These are phyloP conservation scores for Atkinsonella hypoxylon DNA, from an alignment of 2,329 filamentous ascomycete genomes.

Conservation along the genomic window DNA sequence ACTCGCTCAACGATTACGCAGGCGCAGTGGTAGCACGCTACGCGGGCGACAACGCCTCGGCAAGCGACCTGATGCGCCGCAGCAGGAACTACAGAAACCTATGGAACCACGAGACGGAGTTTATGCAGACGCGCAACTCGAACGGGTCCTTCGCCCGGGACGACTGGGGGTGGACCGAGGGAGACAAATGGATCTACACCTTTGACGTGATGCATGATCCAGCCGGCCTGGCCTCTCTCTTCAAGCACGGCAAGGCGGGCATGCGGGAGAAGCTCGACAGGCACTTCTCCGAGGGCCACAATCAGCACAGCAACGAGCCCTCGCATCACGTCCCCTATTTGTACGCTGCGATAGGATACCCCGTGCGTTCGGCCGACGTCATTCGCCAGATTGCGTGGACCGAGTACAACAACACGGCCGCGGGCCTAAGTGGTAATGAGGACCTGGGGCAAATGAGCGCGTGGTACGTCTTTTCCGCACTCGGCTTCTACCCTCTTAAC, in stretches of 20 bases:
- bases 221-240: conserved; percentile 27
- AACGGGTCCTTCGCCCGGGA: conserved; percentile 32
- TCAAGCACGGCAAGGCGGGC: conserved; percentile 20
- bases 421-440: conserved; percentile 34
- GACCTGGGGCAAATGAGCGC: conserved; percentile 38
- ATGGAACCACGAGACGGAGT: conserved; percentile 30
- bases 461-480: conserved; percentile 34
- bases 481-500: conserved; percentile 36
- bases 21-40: conserved; percentile 27
- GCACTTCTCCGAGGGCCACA: conserved; percentile 32
- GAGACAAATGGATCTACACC: conserved; percentile 37
- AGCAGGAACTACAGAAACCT: conserved; percentile 28
- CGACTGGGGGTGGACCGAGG: conserved; percentile 36
- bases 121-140: conserved; percentile 34
- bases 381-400: conserved; percentile 13
- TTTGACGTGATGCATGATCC: conserved; percentile 36
- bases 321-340: conserved; percentile 35
- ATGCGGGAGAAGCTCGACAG: conserved; percentile 31
- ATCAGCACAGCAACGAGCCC: conserved; percentile 35
- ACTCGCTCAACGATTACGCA: conserved; percentile 33
- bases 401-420: conserved; percentile 33
- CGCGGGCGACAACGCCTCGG: conserved; percentile 21
- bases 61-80: conserved; percentile 20
- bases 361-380: conserved; percentile 24
- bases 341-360: conserved; percentile 30